A percentile compares a stretch with the other conserved stretches of the same genome.
phyloP scores from a whole-genome alignment of 331 rosid genomes.

The Rhamnella rubrinervis region DNA sequence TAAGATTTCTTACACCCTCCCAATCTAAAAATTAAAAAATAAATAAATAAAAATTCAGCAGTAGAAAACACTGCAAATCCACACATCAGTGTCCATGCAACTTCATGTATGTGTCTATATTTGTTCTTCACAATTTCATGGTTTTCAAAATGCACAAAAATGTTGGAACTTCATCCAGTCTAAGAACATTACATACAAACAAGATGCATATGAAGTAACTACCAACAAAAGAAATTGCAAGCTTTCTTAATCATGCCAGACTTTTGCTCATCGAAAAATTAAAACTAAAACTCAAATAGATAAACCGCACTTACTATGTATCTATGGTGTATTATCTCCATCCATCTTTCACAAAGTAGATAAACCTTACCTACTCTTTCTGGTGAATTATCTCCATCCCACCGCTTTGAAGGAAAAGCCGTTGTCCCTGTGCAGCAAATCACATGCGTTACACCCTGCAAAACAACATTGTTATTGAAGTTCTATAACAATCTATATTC shows the following conservation, averaged over 20 bases:
- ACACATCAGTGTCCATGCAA: neutral
- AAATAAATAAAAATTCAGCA: neutral
- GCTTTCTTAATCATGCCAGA: too few relatives aligned
- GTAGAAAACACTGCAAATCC: conserved; percentile 23
- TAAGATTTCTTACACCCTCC: conserved; percentile 88
- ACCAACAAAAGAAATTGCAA: too few relatives aligned
- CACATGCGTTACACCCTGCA: conserved; percentile 90
- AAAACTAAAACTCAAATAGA: neutral
- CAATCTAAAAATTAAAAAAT: conserved; percentile 63
- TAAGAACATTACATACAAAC: too few relatives aligned
- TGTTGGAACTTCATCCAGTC: too few relatives aligned
- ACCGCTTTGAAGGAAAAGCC: conserved; percentile 89
- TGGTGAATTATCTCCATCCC: conserved; percentile 90
- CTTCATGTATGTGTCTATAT: neutral
- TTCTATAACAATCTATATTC: neutral
- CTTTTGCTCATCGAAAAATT: too few relatives aligned
- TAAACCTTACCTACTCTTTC: conserved; percentile 80
- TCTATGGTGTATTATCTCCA: too few relatives aligned
- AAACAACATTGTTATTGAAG: conserved; percentile 12
- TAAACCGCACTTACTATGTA: neutral
- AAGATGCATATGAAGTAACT: too few relatives aligned
- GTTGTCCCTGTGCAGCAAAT: conserved; percentile 97
- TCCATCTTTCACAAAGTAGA: neutral
- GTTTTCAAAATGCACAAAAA: too few relatives aligned
- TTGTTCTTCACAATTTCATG: too few relatives aligned